Evolutionary conservation across 148 eudicot genomes (phyloP).

Genomic region (Agrostemma githago): DNA sequence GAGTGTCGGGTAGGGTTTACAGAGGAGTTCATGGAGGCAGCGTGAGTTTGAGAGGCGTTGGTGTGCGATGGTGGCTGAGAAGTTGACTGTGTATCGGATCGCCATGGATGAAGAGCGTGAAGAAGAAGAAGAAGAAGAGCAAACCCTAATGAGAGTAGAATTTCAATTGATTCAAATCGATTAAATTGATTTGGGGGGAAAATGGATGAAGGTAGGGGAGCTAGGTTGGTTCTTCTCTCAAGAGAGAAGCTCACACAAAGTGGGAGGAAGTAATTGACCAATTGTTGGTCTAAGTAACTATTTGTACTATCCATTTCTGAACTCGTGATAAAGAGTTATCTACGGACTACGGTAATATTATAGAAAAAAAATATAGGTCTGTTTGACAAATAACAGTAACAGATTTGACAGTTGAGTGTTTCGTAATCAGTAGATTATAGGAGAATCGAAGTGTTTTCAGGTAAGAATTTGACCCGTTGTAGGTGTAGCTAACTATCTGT

Average conservation of each 20-base stretch:
- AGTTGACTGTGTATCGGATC: slow-evolving; percentile 59
- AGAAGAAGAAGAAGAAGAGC: not conserved
- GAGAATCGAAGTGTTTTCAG: too few relatives aligned
- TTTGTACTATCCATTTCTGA: too few relatives aligned
- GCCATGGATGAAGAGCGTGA: slow-evolving; percentile 41
- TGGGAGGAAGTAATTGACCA: not conserved
- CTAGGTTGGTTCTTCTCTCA: not conserved
- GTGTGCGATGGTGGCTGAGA: slow-evolving; percentile 60
- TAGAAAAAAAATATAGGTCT: too few relatives aligned
- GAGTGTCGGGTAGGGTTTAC: slow-evolving; percentile 19
- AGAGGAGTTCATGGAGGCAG: slow-evolving; percentile 41
- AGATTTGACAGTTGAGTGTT: too few relatives aligned
- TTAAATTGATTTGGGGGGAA: not conserved
- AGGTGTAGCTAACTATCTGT: too few relatives aligned
- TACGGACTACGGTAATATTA: too few relatives aligned
- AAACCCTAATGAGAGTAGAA: not conserved
- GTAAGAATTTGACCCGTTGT: too few relatives aligned
- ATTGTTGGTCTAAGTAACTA: not conserved
- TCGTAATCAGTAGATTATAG: too few relatives aligned
- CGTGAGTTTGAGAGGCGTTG: slow-evolving; percentile 36
- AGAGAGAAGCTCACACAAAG: not conserved
- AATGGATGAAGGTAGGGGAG: not conserved
- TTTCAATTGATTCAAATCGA: not conserved
- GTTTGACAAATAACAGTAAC: too few relatives aligned
- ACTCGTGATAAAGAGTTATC: too few relatives aligned